These are phyloP conservation scores for Chlorencoelia australis DNA, from an alignment of 2,329 filamentous ascomycete species.

Conservation along the genomic window DNA sequence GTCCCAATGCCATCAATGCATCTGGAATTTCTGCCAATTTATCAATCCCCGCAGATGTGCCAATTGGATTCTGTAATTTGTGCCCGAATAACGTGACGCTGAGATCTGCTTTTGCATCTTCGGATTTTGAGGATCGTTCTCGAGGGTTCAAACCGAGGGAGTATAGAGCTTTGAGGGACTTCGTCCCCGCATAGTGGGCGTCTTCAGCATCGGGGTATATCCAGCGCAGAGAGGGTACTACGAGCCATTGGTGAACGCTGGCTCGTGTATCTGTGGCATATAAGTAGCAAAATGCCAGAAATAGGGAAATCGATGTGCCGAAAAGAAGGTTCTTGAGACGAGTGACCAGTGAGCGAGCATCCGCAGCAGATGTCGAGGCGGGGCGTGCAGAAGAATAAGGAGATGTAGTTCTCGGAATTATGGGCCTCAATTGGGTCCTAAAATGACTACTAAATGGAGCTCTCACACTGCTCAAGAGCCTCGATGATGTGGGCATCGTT, in stretches of 20 bases:
- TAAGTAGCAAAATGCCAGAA: conserved; percentile 42
- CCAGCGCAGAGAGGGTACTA: conserved; percentile 55
- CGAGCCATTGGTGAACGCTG: conserved; percentile 56
- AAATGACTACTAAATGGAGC: too few relatives aligned
- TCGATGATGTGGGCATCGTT: too few relatives aligned
- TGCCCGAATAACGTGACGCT: conserved; percentile 61
- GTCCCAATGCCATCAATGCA: conserved; percentile 72
- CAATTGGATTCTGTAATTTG: conserved; percentile 73
- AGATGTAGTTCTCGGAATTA: too few relatives aligned
- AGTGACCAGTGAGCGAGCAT: conserved; percentile 29
- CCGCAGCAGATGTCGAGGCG: conserved; percentile 17
- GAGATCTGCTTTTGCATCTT: conserved; percentile 29
- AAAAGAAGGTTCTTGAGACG: conserved; percentile 40
- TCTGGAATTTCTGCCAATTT: conserved; percentile 88
- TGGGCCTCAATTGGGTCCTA: too few relatives aligned
- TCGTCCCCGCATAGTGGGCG: conserved; percentile 74
- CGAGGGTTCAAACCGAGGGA: conserved; percentile 67
- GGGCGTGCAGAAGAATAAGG: conserved; percentile 10
- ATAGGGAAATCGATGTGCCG: conserved; percentile 43
- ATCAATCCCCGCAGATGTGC: conserved; percentile 90
- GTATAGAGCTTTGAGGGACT: conserved; percentile 62
- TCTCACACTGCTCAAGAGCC: too few relatives aligned
- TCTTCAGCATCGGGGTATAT: conserved; percentile 74
- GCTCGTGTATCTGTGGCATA: conserved; percentile 69
- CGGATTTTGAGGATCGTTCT: conserved; percentile 44